A percentile compares a stretch with the other conserved stretches of the same genome.
phyloP scores from a whole-genome alignment of 768 basidiomycete genomes.

The Xerocomellus dryophilus region DNA sequence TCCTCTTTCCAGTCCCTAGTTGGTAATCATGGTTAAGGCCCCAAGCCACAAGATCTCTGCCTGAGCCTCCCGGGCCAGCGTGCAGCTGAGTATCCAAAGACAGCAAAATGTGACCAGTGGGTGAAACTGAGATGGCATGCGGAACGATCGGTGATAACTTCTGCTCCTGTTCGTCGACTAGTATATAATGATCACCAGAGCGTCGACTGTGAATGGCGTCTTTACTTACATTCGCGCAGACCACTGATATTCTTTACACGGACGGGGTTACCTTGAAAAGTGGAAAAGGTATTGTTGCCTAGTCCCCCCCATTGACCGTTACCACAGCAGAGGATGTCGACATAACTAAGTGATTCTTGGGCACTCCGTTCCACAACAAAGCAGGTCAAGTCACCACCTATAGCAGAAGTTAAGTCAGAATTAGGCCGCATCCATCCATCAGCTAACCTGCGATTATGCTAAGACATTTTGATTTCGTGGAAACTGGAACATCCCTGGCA shows the following conservation, averaged over 20 bases:
- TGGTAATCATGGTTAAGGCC: conserved; percentile 73
- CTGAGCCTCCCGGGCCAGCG: conserved; percentile 47
- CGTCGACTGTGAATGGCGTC: background rate
- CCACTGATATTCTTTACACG: conserved; percentile 80
- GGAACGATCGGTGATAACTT: conserved; percentile 64
- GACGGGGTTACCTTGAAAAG: conserved; percentile 64
- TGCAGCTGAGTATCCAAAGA: conserved; percentile 60
- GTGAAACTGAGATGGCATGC: conserved; percentile 61
- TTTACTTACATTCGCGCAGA: conserved; percentile 72
- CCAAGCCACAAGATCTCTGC: conserved; percentile 70
- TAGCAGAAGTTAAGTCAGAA: background rate
- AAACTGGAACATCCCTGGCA: conserved; percentile 50
- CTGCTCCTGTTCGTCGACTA: conserved; percentile 64
- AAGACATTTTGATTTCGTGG: conserved; percentile 57
- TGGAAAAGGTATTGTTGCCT: conserved; percentile 61
- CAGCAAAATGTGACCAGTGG: conserved; percentile 72
- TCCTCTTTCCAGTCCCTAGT: conserved; percentile 70
- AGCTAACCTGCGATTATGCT: conserved; percentile 60
- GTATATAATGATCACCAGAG: conserved; percentile 6
- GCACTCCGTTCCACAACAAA: conserved; percentile 65
- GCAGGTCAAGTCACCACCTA: conserved; percentile 74
- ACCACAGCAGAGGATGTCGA: conserved; percentile 72
- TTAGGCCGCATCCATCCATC: background rate
- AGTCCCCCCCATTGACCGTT: conserved; percentile 83
- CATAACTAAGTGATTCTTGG: conserved; percentile 32